Percentiles rank a stretch among this genome's conserved stretches.
phyloP scores from a whole-genome alignment of 495 filamentous ascomycete genomes.

The Trichoderma asperelloides region DNA sequence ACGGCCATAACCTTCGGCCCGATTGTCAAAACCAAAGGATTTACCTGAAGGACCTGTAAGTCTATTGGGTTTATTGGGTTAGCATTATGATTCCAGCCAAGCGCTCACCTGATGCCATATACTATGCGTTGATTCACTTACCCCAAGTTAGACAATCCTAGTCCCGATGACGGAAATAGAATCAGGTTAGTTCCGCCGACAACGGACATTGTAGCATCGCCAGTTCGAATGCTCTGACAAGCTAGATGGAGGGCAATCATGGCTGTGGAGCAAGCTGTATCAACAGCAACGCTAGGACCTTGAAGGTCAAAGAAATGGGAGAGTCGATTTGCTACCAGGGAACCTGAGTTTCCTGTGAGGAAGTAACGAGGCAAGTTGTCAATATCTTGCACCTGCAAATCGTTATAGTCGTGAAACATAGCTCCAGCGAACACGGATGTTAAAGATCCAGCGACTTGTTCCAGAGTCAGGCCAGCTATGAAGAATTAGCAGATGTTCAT shows the following conservation, averaged over 20 bases:
- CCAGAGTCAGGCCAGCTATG: background rate
- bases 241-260: conserved; percentile 42
- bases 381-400: background rate
- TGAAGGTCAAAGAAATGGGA: conserved; percentile 33
- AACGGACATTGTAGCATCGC: conserved; percentile 29
- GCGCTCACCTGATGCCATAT: too few relatives aligned
- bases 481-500: too few relatives aligned
- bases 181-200: conserved; percentile 7
- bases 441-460: background rate
- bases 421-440: background rate
- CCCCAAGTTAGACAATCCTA: too few relatives aligned
- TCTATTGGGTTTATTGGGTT: background rate
- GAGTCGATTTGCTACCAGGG: conserved; percentile 34
- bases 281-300: conserved; percentile 32
- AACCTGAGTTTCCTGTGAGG: background rate
- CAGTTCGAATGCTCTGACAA: conserved; percentile 34
- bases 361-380: background rate
- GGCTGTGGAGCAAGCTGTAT: conserved; percentile 42
- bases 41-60: background rate
- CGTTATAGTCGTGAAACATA: background rate
- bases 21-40: conserved; percentile 12
- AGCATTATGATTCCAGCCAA: background rate
- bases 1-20: conserved; percentile 27
- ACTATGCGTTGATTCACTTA: too few relatives aligned
- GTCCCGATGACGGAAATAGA: too few relatives aligned